A percentile compares a stretch with the other conserved stretches of the same genome.
These are phyloP conservation scores for Arthroderma sp. DNA, from an alignment of 2,329 filamentous ascomycete genomes.

Conservation along the genomic window DNA sequence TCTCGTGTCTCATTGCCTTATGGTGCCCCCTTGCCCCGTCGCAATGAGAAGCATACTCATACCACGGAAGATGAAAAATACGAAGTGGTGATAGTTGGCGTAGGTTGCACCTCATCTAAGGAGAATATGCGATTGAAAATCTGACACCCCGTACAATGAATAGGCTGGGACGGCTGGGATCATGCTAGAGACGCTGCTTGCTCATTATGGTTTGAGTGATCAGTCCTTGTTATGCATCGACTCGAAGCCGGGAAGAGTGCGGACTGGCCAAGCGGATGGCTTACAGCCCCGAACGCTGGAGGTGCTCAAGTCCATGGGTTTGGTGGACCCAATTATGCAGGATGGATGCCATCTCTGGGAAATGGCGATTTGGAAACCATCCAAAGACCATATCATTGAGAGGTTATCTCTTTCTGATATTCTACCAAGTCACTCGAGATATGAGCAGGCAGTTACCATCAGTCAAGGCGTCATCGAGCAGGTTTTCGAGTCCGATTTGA, in stretches of 20 bases:
- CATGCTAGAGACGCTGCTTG: conserved; percentile 32
- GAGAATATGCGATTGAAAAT: not conserved
- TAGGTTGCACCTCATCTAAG: conserved; percentile 14
- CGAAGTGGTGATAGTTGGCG: conserved; percentile 34
- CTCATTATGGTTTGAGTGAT: conserved; percentile 34
- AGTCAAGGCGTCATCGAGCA: conserved; percentile 62
- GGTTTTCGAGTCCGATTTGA: conserved; percentile 55
- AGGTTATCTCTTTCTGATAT: conserved; percentile 8
- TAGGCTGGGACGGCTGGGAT: conserved; percentile 35
- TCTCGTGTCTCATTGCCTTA: not conserved
- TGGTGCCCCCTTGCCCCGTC: not conserved
- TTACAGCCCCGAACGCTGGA: conserved; percentile 35
- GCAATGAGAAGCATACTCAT: not conserved
- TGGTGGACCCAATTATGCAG: conserved; percentile 41
- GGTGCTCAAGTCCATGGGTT: conserved; percentile 32
- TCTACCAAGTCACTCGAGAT: conserved; percentile 23
- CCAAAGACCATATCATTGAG: conserved; percentile 17
- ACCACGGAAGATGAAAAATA: conserved; percentile 20
- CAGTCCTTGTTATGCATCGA: conserved; percentile 34
- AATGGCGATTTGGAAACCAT: conserved; percentile 45
- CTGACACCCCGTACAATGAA: not conserved
- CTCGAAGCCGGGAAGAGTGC: conserved; percentile 28
- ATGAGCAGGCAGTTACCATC: conserved; percentile 57
- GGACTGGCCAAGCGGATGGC: conserved; percentile 35
- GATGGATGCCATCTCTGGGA: conserved; percentile 49